Conservation (phyloP, 768 basidiomycete species). For the Mrakia frigida region DNA sequence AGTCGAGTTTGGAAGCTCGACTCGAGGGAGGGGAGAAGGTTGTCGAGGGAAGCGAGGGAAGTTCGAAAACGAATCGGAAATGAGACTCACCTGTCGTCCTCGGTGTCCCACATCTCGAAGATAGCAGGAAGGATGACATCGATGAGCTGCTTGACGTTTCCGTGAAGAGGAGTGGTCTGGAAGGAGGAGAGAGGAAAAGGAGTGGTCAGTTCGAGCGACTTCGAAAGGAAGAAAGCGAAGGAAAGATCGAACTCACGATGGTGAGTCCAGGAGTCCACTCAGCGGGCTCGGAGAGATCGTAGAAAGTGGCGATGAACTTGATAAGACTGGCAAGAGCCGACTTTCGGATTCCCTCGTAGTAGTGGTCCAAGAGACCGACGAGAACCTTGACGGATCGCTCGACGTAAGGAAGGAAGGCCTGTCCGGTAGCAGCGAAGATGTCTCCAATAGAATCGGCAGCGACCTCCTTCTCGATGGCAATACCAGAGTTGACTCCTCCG, state of each 20-base stretch:
- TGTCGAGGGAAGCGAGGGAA: background rate
- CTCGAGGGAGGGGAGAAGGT: background rate
- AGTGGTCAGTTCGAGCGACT: slow-evolving; percentile 13
- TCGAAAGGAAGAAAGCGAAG: background rate
- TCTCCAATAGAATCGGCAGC: slow-evolving; percentile 93
- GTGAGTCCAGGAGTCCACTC: slow-evolving; percentile 75
- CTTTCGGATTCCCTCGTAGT: slow-evolving; percentile 97
- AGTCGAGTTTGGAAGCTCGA: slow-evolving; percentile 5
- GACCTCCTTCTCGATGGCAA: slow-evolving; percentile 98
- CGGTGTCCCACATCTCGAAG: slow-evolving; percentile 82
- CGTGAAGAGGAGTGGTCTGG: slow-evolving; percentile 44
- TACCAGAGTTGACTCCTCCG: slow-evolving; percentile 87
- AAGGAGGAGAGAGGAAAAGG: slow-evolving; percentile 2
- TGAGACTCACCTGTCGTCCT: slow-evolving; percentile 87
- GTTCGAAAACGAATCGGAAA: slow-evolving; percentile 30
- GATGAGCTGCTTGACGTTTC: slow-evolving; percentile 71
- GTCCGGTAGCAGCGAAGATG: slow-evolving; percentile 72
- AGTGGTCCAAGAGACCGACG: slow-evolving; percentile 73
- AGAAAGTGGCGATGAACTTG: slow-evolving; percentile 82
- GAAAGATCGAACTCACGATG: slow-evolving; percentile 51
- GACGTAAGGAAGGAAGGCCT: slow-evolving; percentile 84
- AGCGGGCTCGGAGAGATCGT: slow-evolving; percentile 73
- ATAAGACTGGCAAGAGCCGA: slow-evolving; percentile 80
- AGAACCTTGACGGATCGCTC: slow-evolving; percentile 72
- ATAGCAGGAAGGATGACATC: slow-evolving; percentile 66